Evolutionary conservation across 306 rosid genomes (phyloP), one percentile per base, ranked within the genome.

Genomic region (Hippophae rhamnoides): DNA sequence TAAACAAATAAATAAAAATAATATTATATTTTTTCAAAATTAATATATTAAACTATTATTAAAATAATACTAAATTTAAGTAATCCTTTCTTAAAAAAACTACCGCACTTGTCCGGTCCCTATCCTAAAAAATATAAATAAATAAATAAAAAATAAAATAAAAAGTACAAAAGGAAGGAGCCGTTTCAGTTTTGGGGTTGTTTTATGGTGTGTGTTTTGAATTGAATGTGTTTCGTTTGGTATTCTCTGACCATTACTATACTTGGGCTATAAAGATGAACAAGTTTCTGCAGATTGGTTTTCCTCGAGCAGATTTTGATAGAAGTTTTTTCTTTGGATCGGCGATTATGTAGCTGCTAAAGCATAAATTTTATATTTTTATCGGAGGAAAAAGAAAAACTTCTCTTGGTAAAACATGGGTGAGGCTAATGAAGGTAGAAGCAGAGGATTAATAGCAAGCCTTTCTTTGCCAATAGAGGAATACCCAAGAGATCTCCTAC

Each of bases 401-500:
- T 41, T 43, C 18, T 52, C 53, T 54, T 13, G 48, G 13, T 12
- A 65, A 42, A 66, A 44, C 11, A 81, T 85, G 93, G 85, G 69
- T 0, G 87, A 81, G 57, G 75, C 78, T 9, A 70, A 70, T 54
- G 73, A 81, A 67, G 65, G 78, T 25, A 61, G 85, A 57, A 79
- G 80, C 49, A 54, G 59, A 44, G 70, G 52, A 67, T 75, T 59
- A 56, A 63, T 71, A 69, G 79, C 78, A 54, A 77, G 61, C 31
- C 26, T 71, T 5, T 64, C 73, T 64, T 47, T 75, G 56, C 71
- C 72, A 70, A 77, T 74, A 56, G 89, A 85, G 1, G 78, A 76
- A 12, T 79, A 65, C 72, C 94, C 97, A 10, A 86, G 84, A 69
- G 99, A 93, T 88, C 84, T 93, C 70, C 75, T 93, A 50, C 84